phyloP scores from a whole-genome alignment of 805 yeast species.

The Saccharomycopsis sp. region DNA sequence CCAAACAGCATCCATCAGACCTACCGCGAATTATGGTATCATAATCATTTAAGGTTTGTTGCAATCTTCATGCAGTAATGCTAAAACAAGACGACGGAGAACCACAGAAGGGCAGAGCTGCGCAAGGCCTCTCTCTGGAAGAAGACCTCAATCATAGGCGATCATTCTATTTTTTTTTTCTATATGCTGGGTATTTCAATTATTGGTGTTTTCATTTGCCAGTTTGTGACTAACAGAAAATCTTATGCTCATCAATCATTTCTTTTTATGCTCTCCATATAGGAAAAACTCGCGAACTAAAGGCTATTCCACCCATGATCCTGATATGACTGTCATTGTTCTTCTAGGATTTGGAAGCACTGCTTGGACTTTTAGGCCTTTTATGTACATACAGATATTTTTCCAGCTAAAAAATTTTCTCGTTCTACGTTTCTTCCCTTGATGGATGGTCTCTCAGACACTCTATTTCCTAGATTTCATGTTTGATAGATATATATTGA shows the following conservation, averaged over 20 bases:
- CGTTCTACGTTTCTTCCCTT: not conserved
- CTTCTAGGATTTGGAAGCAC: not conserved
- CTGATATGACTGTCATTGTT: not conserved
- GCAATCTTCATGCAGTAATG: not conserved
- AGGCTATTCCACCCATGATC: not conserved
- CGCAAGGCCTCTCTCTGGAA: not conserved
- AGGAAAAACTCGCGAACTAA: not conserved
- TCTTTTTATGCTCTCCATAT: not conserved
- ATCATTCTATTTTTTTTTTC: not conserved
- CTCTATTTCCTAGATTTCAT: not conserved
- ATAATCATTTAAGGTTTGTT: not conserved
- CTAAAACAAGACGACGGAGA: not conserved
- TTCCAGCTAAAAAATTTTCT: not conserved
- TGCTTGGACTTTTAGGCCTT: not conserved
- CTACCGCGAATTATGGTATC: not conserved
- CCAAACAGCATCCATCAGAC: not conserved
- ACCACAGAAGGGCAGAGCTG: not conserved
- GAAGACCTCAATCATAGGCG: not conserved
- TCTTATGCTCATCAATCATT: not conserved
- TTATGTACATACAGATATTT: not conserved
- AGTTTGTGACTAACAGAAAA: not conserved
- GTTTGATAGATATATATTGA: not conserved
- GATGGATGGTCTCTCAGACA: not conserved
- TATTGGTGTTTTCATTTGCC: not conserved
- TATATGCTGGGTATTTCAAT: not conserved